phyloP scores from a whole-genome alignment of 306 rosid genomes.

The Gillenia trifoliata region DNA sequence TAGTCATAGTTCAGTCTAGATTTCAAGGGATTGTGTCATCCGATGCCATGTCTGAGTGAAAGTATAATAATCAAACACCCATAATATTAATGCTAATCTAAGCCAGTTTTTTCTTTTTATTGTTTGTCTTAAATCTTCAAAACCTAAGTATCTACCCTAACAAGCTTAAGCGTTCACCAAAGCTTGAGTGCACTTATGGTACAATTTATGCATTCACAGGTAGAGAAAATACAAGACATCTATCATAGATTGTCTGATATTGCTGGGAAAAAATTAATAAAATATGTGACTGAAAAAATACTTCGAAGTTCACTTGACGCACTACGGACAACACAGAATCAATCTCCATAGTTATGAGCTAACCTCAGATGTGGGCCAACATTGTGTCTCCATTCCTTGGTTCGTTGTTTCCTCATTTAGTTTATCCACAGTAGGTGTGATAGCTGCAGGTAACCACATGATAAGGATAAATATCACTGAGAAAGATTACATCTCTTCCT shows the following conservation, averaged over 20 bases:
- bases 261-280: neutral
- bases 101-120: neutral
- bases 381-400: conserved; percentile 36
- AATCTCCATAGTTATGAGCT: conserved; percentile 12
- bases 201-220: neutral
- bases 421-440: conserved; percentile 39
- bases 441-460: conserved; percentile 38
- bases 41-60: neutral
- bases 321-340: neutral
- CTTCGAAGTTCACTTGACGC: neutral
- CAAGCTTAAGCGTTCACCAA: neutral
- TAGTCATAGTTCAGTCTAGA: neutral
- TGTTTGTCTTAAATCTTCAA: neutral
- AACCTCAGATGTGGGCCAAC: conserved; percentile 62
- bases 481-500: conserved; percentile 15
- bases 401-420: conserved; percentile 49
- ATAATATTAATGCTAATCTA: neutral
- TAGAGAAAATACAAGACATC: neutral
- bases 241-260: neutral
- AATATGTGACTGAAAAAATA: neutral
- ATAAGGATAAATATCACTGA: conserved; percentile 1
- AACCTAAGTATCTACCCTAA: neutral
- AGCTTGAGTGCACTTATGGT: neutral
- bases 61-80: neutral
- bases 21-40: neutral